A percentile compares a stretch with the other conserved stretches of the same genome.
phyloP scores from a whole-genome alignment of 106 monocot genomes.

The Dioscorea zingiberensis region DNA sequence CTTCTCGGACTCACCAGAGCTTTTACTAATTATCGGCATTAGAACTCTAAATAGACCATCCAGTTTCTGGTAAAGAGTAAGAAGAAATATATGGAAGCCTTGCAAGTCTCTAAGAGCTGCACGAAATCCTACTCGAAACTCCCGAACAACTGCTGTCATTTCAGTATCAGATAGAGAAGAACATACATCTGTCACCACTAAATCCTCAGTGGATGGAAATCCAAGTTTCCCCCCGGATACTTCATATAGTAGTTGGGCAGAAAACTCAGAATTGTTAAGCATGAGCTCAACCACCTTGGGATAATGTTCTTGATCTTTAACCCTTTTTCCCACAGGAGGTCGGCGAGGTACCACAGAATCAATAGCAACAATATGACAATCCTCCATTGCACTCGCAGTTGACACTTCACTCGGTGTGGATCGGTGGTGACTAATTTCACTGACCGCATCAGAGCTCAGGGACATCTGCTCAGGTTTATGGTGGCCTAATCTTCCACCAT shows the following conservation, averaged over 20 bases:
- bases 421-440: neutral
- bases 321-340: conserved; percentile 81
- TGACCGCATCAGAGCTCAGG: conserved; percentile 10
- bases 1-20: conserved; percentile 50
- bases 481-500: conserved; percentile 19
- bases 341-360: conserved; percentile 82
- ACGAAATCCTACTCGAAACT: conserved; percentile 80
- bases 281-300: conserved; percentile 87
- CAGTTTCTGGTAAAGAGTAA: conserved; percentile 71
- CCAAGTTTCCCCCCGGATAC: conserved; percentile 80
- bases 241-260: conserved; percentile 63
- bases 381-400: conserved; percentile 8
- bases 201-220: conserved; percentile 37
- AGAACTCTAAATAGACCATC: conserved; percentile 66
- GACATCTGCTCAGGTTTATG: conserved; percentile 13
- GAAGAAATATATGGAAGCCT: conserved; percentile 79
- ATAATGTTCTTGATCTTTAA: conserved; percentile 70
- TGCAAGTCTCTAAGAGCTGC: conserved; percentile 71
- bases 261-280: conserved; percentile 65
- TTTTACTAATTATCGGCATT: conserved; percentile 52
- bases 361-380: conserved; percentile 70
- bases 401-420: conserved; percentile 2
- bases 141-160: conserved; percentile 38
- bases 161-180: conserved; percentile 28
- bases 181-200: conserved; percentile 11